Percentiles rank a stretch among this genome's conserved stretches.
Conservation (phyloP, 169 alveolate species). For the Theileria annulata region DNA sequence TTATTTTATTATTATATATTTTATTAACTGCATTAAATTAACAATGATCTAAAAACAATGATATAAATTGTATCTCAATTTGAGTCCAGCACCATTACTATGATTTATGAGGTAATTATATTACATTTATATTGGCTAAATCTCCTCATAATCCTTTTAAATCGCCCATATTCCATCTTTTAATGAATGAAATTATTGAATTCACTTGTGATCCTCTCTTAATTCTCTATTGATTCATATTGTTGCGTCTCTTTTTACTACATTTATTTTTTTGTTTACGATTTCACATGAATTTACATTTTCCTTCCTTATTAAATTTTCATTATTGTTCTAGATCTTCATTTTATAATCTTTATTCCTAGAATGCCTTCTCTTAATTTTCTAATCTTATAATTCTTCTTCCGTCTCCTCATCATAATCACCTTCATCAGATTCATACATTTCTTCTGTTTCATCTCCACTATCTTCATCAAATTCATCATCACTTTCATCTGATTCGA, state of each 20-base stretch:
- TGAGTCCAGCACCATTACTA: conserved; percentile 2
- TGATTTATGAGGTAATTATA: conserved; percentile 1
- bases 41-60: not conserved
- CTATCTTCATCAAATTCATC: conserved; percentile 1
- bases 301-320: not conserved
- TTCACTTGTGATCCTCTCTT: not conserved
- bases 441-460: conserved; percentile 24
- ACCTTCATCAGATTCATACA: conserved; percentile 16
- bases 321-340: not conserved
- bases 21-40: not conserved
- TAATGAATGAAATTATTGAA: too few species aligned
- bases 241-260: not conserved
- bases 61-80: not conserved
- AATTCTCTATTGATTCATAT: not conserved
- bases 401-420: conserved; percentile 25
- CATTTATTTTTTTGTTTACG: not conserved
- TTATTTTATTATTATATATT: not conserved
- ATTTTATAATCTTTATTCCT: conserved; percentile 5
- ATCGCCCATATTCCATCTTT: not conserved
- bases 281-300: too few species aligned
- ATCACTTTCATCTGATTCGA: conserved; percentile 28
- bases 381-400: conserved; percentile 7
- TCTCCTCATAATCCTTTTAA: not conserved
- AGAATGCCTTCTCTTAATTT: conserved; percentile 30
- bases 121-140: not conserved